Evolutionary conservation across 768 basidiomycete species (phyloP).

Genomic region (Russula brevipes): DNA sequence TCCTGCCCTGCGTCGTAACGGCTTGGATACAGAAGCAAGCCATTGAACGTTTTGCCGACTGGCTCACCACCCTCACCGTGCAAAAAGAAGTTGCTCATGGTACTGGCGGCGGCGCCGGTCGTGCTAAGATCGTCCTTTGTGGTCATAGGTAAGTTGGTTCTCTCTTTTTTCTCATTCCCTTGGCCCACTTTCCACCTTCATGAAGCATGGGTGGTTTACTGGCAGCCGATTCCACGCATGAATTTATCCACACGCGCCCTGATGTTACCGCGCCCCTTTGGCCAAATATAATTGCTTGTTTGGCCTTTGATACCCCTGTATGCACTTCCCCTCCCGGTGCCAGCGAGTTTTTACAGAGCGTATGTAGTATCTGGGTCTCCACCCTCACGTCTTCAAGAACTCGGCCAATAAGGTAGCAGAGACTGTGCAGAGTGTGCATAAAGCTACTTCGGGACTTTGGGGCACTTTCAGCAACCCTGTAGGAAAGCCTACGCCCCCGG

Average conservation of each 20-base stretch:
- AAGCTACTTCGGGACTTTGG: conserved; percentile 55
- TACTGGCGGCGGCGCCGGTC: conserved; percentile 64
- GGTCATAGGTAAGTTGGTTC: conserved; percentile 66
- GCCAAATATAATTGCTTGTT: conserved; percentile 80
- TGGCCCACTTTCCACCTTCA: neutral
- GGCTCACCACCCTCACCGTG: conserved; percentile 88
- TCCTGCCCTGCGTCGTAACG: conserved; percentile 1
- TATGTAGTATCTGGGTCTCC: conserved; percentile 75
- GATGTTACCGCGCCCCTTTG: conserved; percentile 66
- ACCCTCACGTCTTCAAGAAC: conserved; percentile 83
- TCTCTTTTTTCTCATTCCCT: neutral
- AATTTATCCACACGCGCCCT: conserved; percentile 62
- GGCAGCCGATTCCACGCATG: conserved; percentile 75
- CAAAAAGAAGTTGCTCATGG: conserved; percentile 75
- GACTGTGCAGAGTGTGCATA: conserved; percentile 61
- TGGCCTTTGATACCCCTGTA: conserved; percentile 91
- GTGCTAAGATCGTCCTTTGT: conserved; percentile 76
- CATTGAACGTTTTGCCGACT: conserved; percentile 82
- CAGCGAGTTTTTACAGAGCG: neutral
- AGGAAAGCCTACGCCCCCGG: conserved; percentile 31
- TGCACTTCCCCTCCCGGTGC: conserved; percentile 27
- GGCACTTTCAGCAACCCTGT: conserved; percentile 45
- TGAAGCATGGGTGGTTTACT: conserved; percentile 89
- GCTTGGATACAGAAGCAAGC: conserved; percentile 36
- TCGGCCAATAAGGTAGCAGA: conserved; percentile 67